These are phyloP conservation scores for Penicillium sp. DNA, from an alignment of 2,329 filamentous ascomycete genomes.

Conservation along the genomic window DNA sequence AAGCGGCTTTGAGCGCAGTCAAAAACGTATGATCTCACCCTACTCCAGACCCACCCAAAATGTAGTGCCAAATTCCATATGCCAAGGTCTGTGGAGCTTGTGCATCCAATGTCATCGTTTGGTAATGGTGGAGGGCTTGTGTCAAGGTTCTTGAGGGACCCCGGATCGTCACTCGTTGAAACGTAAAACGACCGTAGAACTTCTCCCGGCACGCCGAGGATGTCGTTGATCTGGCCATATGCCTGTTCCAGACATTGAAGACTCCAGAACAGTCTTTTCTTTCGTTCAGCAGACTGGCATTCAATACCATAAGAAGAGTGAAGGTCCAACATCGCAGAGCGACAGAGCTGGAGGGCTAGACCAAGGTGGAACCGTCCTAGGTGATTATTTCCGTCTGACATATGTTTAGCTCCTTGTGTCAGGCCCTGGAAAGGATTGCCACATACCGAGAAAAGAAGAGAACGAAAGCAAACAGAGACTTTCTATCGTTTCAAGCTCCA, in stretches of 20 bases:
- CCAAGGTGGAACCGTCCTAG: conserved; percentile 60
- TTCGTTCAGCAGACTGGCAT: conserved; percentile 50
- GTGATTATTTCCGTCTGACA: conserved; percentile 55
- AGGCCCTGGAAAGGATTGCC: neutral
- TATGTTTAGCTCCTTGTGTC: neutral
- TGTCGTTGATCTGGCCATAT: conserved; percentile 56
- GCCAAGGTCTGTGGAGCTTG: conserved; percentile 50
- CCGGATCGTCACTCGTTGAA: conserved; percentile 27
- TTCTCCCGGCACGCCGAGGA: conserved; percentile 52
- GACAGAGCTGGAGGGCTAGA: conserved; percentile 58
- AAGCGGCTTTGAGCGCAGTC: conserved; percentile 56
- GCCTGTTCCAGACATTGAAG: conserved; percentile 58
- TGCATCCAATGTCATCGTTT: conserved; percentile 53
- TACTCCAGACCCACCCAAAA: conserved; percentile 60
- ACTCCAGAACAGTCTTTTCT: conserved; percentile 60
- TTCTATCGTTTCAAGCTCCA: conserved; percentile 58
- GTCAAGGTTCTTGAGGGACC: conserved; percentile 36
- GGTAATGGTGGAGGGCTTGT: conserved; percentile 52
- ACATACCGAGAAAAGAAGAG: conserved; percentile 57
- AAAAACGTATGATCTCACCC: conserved; percentile 52
- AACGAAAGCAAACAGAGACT: conserved; percentile 59
- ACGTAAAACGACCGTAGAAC: conserved; percentile 47
- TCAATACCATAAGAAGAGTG: conserved; percentile 48
- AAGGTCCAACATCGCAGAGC: conserved; percentile 57
- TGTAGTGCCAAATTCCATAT: conserved; percentile 60